phyloP scores from a whole-genome alignment of 768 basidiomycete genomes.

The Suillus occidentalis region DNA sequence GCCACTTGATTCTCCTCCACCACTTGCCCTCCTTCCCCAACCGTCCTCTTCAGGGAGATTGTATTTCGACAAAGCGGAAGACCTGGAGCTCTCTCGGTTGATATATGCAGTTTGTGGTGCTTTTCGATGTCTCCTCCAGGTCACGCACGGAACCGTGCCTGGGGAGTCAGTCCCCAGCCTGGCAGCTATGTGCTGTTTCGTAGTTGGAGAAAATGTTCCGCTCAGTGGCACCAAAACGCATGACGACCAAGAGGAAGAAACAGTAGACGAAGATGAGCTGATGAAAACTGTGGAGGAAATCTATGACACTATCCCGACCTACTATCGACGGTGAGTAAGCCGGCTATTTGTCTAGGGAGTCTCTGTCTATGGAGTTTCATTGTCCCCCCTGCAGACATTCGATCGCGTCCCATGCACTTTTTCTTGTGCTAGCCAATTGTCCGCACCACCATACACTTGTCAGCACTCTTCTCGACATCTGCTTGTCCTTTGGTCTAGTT shows the following conservation, averaged over 20 bases:
- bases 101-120: slow-evolving; percentile 56
- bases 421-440: slow-evolving; percentile 45
- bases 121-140: slow-evolving; percentile 51
- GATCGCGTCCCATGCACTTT: slow-evolving; percentile 53
- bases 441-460: slow-evolving; percentile 50
- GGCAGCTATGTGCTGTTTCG: slow-evolving; percentile 45
- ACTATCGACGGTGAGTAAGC: slow-evolving; percentile 48
- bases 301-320: slow-evolving; percentile 53
- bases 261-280: slow-evolving; percentile 23
- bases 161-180: slow-evolving; percentile 35
- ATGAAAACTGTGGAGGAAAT: slow-evolving; percentile 36
- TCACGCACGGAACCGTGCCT: slow-evolving; percentile 26
- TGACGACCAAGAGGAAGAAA: slow-evolving; percentile 26
- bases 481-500: slow-evolving; percentile 42
- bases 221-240: slow-evolving; percentile 15
- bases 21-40: slow-evolving; percentile 39
- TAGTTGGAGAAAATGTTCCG: slow-evolving; percentile 49
- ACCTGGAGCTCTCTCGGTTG: slow-evolving; percentile 44
- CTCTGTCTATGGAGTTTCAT: slow-evolving; percentile 5
- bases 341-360: not conserved
- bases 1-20: slow-evolving; percentile 26
- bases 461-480: slow-evolving; percentile 49
- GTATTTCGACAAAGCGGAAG: slow-evolving; percentile 36
- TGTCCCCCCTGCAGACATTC: slow-evolving; percentile 37
- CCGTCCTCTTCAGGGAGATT: slow-evolving; percentile 35